Base-by-base conservation (phyloP, 208 protist genomes). In the Jaenimonas drosophilae region DNA sequence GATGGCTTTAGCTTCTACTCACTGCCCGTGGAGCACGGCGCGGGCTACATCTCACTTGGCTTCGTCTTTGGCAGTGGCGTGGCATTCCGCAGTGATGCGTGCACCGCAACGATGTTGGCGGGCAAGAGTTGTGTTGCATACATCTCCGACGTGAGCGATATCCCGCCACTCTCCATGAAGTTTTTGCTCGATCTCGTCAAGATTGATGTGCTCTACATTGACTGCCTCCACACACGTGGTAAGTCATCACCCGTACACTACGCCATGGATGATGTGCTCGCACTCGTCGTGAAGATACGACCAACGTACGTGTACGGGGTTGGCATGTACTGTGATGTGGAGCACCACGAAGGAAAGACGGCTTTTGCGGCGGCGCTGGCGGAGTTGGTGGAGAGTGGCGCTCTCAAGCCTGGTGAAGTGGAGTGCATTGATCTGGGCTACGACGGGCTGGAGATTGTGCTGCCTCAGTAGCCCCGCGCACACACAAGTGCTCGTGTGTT, bases 1-100 rank as follows among this genome's bases (percentile, higher is more conserved):
- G 36, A 41, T 28, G 51, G 67, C 9, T 48, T 86, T 36, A 54
- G 62, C 5, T 70, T 85, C 20, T 86, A 86, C 59, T 45, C 84
- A 7, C 58, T 93, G 16, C 84, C 84, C 0, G 76, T 93, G 29
- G 74, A 85, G 49, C 76, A 88, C 53, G 79, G 79, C 6, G 43
- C 49, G 23, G 68, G 50, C 16, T 88, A 93, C 61, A 76, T 76
- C 23, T 79, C 76, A 3, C 67, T 93, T 47, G 84, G 79, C 14
- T 88, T 82, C 62, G 84, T 80, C 5, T 93, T 93, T 64, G 84
- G 84, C 30, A 63, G 59, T 33, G 78, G 78, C 49, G 64, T 67
- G 6, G 63, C 64, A 11, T 82, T 87, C 57, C 67, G 70, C 34
- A 83, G 70, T 36, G 37, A 52, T 3, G 51, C 60, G n/a, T n/a